These are phyloP conservation scores for Przewalskia tangutica DNA, from an alignment of 257 asterid genomes.

Conservation along the genomic window DNA sequence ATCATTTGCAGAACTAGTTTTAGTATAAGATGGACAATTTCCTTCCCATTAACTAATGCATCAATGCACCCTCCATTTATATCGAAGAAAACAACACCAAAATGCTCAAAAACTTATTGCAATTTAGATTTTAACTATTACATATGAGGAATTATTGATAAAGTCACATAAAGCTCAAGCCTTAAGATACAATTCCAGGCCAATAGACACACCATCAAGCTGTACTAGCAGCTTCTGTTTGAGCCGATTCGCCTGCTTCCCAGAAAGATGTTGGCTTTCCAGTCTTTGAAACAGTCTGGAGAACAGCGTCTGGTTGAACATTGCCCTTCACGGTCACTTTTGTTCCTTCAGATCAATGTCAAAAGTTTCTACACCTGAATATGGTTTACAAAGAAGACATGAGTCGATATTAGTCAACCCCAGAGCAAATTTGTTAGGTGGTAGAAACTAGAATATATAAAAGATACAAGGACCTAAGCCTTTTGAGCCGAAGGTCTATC, in stretches of 20 bases:
- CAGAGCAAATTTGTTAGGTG: background rate
- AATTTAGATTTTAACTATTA: background rate
- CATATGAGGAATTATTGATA: background rate
- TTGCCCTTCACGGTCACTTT: slow-evolving; percentile 76
- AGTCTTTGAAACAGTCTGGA: slow-evolving; percentile 86
- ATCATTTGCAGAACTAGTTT: background rate
- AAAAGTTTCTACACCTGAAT: slow-evolving; percentile 66
- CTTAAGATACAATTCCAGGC: background rate
- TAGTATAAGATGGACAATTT: background rate
- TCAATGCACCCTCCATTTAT: background rate
- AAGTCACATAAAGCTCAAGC: background rate
- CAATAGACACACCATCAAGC: slow-evolving; percentile 1
- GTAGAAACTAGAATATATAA: background rate
- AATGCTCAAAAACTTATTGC: background rate
- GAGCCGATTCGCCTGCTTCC: slow-evolving; percentile 36
- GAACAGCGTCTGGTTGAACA: slow-evolving; percentile 71
- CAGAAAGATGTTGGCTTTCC: slow-evolving; percentile 82
- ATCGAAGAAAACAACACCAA: background rate
- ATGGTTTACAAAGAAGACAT: background rate
- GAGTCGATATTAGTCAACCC: background rate
- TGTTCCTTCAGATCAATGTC: slow-evolving; percentile 80
- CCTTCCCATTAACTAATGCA: background rate
- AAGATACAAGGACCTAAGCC: background rate
- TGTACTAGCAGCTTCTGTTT: slow-evolving; percentile 1
- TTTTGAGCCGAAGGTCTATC: too few relatives aligned